Percentiles rank a stretch among this genome's conserved stretches.
Evolutionary conservation across 2,329 filamentous ascomycete species (phyloP).

Genomic region (Ramularia endophylla): DNA sequence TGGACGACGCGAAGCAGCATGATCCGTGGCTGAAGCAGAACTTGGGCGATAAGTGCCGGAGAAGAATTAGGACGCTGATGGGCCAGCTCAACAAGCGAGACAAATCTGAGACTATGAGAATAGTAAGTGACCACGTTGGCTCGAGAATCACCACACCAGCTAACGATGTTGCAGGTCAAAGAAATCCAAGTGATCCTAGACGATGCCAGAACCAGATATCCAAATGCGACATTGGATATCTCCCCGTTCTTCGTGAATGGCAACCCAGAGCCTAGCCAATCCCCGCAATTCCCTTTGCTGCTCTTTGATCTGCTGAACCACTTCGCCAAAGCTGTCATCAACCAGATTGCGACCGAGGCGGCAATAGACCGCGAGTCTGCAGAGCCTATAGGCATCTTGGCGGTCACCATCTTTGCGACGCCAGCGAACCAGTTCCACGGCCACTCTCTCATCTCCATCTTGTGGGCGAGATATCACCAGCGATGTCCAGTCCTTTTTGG

Average conservation of each 20-base stretch:
- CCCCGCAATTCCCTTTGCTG: conserved; percentile 35
- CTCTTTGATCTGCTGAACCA: conserved; percentile 71
- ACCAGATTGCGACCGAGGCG: conserved; percentile 46
- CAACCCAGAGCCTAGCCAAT: conserved; percentile 22
- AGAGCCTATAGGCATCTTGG: conserved; percentile 72
- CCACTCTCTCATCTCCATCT: conserved; percentile 71
- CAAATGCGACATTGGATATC: conserved; percentile 23
- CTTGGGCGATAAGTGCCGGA: not conserved
- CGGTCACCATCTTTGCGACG: conserved; percentile 67
- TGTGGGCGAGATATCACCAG: conserved; percentile 79
- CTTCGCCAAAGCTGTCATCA: conserved; percentile 66
- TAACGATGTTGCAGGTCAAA: conserved; percentile 32
- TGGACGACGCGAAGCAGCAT: conserved; percentile 1
- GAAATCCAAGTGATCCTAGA: conserved; percentile 50
- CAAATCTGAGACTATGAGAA: conserved; percentile 54
- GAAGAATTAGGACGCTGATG: conserved; percentile 64
- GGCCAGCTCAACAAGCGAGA: conserved; percentile 63
- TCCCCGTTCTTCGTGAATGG: conserved; percentile 35
- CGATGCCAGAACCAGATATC: conserved; percentile 23
- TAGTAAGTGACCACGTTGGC: conserved; percentile 39
- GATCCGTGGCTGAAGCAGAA: conserved; percentile 1
- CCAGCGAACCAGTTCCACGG: conserved; percentile 55
- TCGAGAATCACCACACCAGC: conserved; percentile 7
- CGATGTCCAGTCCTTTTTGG: conserved; percentile 83
- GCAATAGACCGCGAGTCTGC: conserved; percentile 44